Conservation (phyloP, 768 basidiomycete genomes). For the Agaricus sinodeliciosus region DNA sequence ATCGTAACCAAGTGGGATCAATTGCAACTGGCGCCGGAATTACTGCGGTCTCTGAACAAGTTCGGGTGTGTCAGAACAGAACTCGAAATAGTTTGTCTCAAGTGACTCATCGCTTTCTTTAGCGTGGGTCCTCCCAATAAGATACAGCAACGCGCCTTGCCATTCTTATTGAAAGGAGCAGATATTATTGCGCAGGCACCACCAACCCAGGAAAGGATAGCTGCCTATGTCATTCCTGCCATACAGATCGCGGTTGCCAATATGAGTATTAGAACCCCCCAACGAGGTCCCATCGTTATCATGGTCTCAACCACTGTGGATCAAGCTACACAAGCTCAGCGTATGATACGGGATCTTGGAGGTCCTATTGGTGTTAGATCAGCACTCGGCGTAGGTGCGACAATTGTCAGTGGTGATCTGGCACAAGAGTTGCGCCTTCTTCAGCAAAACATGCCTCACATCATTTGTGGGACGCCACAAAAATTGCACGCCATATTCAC, state of each 20-base stretch:
- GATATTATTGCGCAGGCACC: constrained; percentile 99
- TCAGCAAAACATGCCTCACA: constrained; percentile 89
- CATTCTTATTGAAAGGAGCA: constrained; percentile 87
- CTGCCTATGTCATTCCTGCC: constrained; percentile 91
- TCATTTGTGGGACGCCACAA: constrained; percentile 96
- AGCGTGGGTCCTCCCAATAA: constrained; percentile 98
- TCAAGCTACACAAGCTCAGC: constrained; percentile 95
- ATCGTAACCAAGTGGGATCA: constrained; percentile 96
- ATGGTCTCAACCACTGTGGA: constrained; percentile 98
- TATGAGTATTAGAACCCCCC: constrained; percentile 41
- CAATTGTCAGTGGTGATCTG: constrained; percentile 54
- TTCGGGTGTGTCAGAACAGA: constrained; percentile 69
- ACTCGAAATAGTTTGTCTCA: not conserved
- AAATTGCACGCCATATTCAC: constrained; percentile 92
- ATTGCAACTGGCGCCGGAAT: constrained; percentile 74
- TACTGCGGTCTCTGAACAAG: constrained; percentile 83
- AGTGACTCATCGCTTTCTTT: constrained; percentile 4
- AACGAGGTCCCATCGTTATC: constrained; percentile 80
- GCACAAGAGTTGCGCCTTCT: constrained; percentile 75
- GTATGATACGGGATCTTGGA: constrained; percentile 92
- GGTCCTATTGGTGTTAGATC: constrained; percentile 89
- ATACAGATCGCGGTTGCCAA: constrained; percentile 76
- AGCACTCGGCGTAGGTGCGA: constrained; percentile 79
- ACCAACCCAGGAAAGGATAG: constrained; percentile 96
- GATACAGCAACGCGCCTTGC: constrained; percentile 94